A percentile compares a stretch with the other conserved stretches of the same genome.
phyloP scores from a whole-genome alignment of 1,284 basidiomycete species.

The Pseudozyma sp. region DNA sequence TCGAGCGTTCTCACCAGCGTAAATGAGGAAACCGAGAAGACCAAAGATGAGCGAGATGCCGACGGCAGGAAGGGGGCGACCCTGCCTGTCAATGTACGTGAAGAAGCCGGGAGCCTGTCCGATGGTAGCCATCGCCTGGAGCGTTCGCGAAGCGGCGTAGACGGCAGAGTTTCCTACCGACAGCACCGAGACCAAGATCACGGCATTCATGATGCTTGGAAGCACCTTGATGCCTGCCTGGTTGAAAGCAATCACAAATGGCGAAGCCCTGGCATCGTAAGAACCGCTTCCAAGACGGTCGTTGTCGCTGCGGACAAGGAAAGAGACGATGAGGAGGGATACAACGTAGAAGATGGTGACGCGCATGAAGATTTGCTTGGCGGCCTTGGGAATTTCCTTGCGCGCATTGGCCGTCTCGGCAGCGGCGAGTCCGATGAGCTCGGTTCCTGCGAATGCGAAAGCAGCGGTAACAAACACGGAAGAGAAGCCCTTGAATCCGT shows the following conservation, averaged over 20 bases:
- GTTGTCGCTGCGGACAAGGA: slow-evolving; percentile 70
- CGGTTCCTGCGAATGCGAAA: slow-evolving; percentile 65
- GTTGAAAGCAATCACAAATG: slow-evolving; percentile 72
- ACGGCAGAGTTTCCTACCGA: slow-evolving; percentile 70
- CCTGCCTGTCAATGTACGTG: slow-evolving; percentile 72
- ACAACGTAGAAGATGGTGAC: slow-evolving; percentile 73
- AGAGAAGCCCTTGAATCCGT: slow-evolving; percentile 67
- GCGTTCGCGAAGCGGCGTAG: slow-evolving; percentile 69
- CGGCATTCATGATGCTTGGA: slow-evolving; percentile 71
- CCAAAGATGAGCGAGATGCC: slow-evolving; percentile 59
- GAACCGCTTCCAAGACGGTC: slow-evolving; percentile 57
- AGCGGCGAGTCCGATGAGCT: slow-evolving; percentile 77
- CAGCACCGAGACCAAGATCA: slow-evolving; percentile 70
- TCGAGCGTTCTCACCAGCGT: slow-evolving; percentile 68
- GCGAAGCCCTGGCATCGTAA: slow-evolving; percentile 70
- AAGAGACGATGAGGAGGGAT: slow-evolving; percentile 75
- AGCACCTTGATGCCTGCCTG: slow-evolving; percentile 70
- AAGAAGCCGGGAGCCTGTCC: slow-evolving; percentile 71
- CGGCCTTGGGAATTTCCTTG: slow-evolving; percentile 71
- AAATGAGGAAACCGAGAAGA: slow-evolving; percentile 66
- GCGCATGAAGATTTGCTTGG: slow-evolving; percentile 71
- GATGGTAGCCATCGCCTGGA: slow-evolving; percentile 65
- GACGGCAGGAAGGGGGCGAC: slow-evolving; percentile 71
- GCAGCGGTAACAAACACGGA: slow-evolving; percentile 65
- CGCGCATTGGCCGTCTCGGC: slow-evolving; percentile 74